A percentile compares a stretch with the other conserved stretches of the same genome.
These are phyloP conservation scores for Trametopsis cervina DNA, from an alignment of 768 basidiomycete genomes.

Conservation along the genomic window DNA sequence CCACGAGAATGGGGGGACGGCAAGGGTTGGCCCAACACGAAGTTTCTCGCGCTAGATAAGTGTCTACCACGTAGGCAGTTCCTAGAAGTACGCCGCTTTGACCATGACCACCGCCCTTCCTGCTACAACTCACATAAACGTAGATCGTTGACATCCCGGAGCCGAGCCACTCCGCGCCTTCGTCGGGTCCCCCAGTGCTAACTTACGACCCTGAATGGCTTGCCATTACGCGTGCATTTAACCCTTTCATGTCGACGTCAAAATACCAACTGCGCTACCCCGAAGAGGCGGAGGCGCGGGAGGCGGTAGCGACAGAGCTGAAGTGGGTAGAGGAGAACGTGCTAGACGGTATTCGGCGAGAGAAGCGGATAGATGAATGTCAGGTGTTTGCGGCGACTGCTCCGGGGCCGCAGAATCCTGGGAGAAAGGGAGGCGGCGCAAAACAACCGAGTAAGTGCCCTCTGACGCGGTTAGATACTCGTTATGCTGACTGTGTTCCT, in stretches of 20 bases:
- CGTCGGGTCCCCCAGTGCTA: constrained; percentile 30
- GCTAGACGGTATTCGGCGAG: constrained; percentile 17
- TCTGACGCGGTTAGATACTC: too few relatives aligned
- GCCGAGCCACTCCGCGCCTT: constrained; percentile 8
- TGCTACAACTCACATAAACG: too few relatives aligned
- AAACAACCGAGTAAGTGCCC: too few relatives aligned
- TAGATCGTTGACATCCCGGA: constrained; percentile 59
- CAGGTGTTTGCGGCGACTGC: constrained; percentile 70
- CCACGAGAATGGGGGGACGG: not conserved
- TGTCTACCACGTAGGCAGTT: constrained; percentile 68
- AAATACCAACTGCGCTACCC: constrained; percentile 54
- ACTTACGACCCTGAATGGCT: constrained; percentile 91
- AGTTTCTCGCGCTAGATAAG: constrained; percentile 88
- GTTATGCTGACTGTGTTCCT: not conserved
- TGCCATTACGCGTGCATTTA: constrained; percentile 83
- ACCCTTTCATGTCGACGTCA: constrained; percentile 62
- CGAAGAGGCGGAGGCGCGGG: constrained; percentile 38
- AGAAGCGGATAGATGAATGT: constrained; percentile 41
- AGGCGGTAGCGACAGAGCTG: constrained; percentile 49
- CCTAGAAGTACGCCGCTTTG: constrained; percentile 52
- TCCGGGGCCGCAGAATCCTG: constrained; percentile 38
- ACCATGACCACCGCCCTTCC: too few relatives aligned
- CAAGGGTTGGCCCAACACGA: constrained; percentile 37
- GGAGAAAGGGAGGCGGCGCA: constrained; percentile 32
- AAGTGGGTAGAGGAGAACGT: constrained; percentile 66